Conservation (phyloP, 2,329 filamentous ascomycete species). For the Bipolaris sorokiniana region DNA sequence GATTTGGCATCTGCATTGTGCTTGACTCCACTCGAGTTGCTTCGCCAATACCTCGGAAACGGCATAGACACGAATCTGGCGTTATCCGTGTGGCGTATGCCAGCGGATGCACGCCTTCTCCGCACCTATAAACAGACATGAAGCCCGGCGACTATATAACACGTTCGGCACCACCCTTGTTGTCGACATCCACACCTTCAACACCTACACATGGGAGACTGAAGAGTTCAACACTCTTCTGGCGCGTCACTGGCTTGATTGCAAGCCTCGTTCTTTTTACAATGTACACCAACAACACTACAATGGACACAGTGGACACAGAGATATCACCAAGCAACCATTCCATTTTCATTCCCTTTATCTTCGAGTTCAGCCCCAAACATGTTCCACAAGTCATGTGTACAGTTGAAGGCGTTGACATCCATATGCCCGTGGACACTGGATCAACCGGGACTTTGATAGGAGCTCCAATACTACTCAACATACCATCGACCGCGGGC, state of each 20-base stretch:
- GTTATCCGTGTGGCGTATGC: constrained; percentile 10
- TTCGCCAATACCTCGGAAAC: constrained; percentile 4
- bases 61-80: constrained; percentile 22
- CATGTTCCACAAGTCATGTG: constrained; percentile 36
- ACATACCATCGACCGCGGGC: constrained; percentile 30
- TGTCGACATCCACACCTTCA: constrained; percentile 21
- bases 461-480: constrained; percentile 41
- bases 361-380: constrained; percentile 35
- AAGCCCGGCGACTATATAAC: constrained; percentile 26
- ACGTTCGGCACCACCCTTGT: constrained; percentile 1
- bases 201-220: constrained; percentile 13
- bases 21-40: constrained; percentile 4
- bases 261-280: constrained; percentile 16
- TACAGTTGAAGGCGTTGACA: constrained; percentile 34
- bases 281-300: constrained; percentile 7
- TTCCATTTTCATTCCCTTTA: constrained; percentile 44
- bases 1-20: constrained; percentile 2
- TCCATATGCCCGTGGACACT: constrained; percentile 45
- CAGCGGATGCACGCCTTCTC: constrained; percentile 19
- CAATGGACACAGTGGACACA: constrained; percentile 17
- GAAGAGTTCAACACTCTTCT: constrained; percentile 32
- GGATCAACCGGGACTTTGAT: constrained; percentile 45
- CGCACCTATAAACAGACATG: constrained; percentile 28
- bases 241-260: constrained; percentile 16
- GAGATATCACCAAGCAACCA: constrained; percentile 25